These are phyloP conservation scores for Oryza punctata DNA, from an alignment of 176 grass and related monocot species.

Conservation along the genomic window DNA sequence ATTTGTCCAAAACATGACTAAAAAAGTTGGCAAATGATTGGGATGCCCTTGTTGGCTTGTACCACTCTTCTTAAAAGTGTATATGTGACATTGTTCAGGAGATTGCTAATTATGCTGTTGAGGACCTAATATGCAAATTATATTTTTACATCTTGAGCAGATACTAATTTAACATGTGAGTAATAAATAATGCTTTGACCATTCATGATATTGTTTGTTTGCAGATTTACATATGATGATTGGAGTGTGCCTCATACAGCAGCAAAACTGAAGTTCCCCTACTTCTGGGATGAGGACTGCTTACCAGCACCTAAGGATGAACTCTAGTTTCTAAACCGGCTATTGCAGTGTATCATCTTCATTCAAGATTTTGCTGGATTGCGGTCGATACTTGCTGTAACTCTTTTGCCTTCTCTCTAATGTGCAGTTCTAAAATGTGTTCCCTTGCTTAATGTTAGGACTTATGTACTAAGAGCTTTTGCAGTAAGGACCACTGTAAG, in stretches of 20 bases:
- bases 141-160: background rate
- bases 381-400: background rate
- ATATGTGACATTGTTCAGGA: no score
- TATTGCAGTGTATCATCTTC: background rate
- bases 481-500: background rate
- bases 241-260: constrained; percentile 85
- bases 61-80: no score
- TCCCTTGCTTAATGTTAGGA: background rate
- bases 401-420: background rate
- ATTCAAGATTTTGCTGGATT: no score
- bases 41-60: no score
- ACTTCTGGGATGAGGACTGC: constrained; percentile 82
- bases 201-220: background rate
- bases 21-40: no score
- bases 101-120: background rate
- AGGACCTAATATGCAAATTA: background rate
- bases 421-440: constrained; percentile 14
- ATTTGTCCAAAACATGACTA: no score
- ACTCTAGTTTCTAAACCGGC: constrained; percentile 46
- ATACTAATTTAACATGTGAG: background rate
- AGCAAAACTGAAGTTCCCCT: constrained; percentile 82
- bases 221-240: constrained; percentile 86
- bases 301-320: constrained; percentile 72
- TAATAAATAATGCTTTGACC: background rate
- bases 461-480: background rate